Evolutionary conservation across 495 filamentous ascomycete species (phyloP), one percentile per base, ranked within the genome.

Genomic region (Xylaria intraflava): DNA sequence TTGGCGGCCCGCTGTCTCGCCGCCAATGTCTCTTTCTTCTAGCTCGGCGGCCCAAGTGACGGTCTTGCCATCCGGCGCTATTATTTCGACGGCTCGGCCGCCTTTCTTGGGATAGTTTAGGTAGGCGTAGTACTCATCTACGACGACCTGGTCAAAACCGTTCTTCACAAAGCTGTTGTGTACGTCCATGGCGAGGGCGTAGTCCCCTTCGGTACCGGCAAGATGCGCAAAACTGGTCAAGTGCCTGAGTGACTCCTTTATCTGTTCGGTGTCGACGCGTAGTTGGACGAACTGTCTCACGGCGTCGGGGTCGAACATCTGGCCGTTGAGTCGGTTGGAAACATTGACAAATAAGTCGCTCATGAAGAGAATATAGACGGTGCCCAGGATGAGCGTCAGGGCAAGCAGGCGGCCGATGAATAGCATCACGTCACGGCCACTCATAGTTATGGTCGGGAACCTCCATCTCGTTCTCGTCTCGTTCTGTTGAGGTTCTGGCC

Each of bases 151-250:
- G 55, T 96, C 89, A 57, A 97, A 72, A 8, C 79, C 79, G 51
- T 83, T 83, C 27, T 71, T 78, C 58, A 68, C 70, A 65, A 94
- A 95, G 56, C 83, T 69, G 52, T 79, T 79, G 68, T 92, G 79
- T 48, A 96, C 81, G 72, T 87, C 94, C 70, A 88, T 78, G 16
- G 86, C 90, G 23, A 95, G 75, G 45, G 83, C 82, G 55, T 82
- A 87, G 68, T 93, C 90, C 26, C 93, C 94, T 68, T 93, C 84
- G 4, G 89, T 93, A 24, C 93, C 93, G 3, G 90, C 93, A 35
- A 96, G 73, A 69, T 97, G 93, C 55, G 91, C 83, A 61, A 83
- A 94, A 23, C 74, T 72, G 19, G 87, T 91, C 49, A 93, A 77
- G 61, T 87, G 83, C 59, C 74, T 74, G 46, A 95, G 58, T 56